Evolutionary conservation across 1,284 basidiomycete genomes (phyloP), one percentile per base, ranked within the genome.

Genomic region (Cryptococcus sp.): DNA sequence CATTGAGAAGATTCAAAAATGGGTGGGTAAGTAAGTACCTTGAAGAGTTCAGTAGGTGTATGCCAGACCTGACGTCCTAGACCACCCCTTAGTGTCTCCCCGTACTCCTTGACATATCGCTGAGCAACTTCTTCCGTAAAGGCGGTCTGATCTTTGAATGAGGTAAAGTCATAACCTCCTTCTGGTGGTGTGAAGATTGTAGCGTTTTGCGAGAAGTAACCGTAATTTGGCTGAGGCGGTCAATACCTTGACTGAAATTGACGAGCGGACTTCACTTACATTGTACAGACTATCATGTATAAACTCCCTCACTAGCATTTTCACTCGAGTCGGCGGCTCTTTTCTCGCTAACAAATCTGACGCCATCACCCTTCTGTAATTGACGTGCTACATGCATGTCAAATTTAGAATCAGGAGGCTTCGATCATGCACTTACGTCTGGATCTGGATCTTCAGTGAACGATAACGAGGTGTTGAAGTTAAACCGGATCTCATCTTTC

Each of bases 271-370:
- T 5, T 3, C 8, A 62, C 73, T 62, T 56, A 77, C 76, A 70
- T 99, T 98, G 79, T 98, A 99, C 45, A 99, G 78, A 15, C 89
- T 87, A 73, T 99, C 96, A 69, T 98, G 90, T 63, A 99, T 94
- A 73, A 90, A 99, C 78, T 99, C 95, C 58, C 96, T 83, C 47
- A 89, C 86, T 37, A 98, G 86, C 90, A 98, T 96, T 73, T 90
- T 90, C 49, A 94, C 92, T 52, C 83, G 80, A 23, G 80, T 83
- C 3, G 94, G 95, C 3, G 88, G 90, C 49, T 80, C 77, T n/a
- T 74, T 79, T 54, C 79, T 77, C 54, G 73, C 74, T 59, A 84
- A 83, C 52, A 94, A 76, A 56, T 87, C 83, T 61, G 86, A 84
- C 5, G 92, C 87, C 5, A 86, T 87, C 57, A 95, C 86, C 42